These are phyloP conservation scores for Laburnicola sp. DNA, from an alignment of 2,329 filamentous ascomycete genomes.

Conservation along the genomic window DNA sequence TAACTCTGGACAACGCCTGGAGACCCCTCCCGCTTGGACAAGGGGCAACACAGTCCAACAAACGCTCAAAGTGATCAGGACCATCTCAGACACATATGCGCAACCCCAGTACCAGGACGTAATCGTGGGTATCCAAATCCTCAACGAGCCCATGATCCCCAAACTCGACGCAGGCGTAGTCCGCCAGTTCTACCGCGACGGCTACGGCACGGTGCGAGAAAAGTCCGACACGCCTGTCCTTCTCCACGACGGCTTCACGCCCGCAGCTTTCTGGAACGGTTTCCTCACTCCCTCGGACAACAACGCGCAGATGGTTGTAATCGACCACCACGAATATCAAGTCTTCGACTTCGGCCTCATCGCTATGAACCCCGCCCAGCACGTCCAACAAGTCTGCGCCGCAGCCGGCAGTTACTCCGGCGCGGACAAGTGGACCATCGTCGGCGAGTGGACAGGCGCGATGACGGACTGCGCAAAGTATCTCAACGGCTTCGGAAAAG, in stretches of 20 bases:
- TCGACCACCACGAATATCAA: constrained; percentile 73
- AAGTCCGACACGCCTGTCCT: constrained; percentile 57
- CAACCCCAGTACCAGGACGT: constrained; percentile 59
- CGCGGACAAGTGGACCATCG: constrained; percentile 67
- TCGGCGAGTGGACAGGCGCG: constrained; percentile 70
- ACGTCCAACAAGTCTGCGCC: constrained; percentile 60
- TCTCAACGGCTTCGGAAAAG: constrained; percentile 60
- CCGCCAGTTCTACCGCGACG: constrained; percentile 60
- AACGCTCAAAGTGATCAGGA: constrained; percentile 60
- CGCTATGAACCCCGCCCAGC: constrained; percentile 55
- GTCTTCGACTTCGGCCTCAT: constrained; percentile 60
- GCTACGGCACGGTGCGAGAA: constrained; percentile 53
- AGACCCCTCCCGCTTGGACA: constrained; percentile 50
- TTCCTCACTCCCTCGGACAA: constrained; percentile 58
- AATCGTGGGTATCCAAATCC: constrained; percentile 59
- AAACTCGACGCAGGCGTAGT: constrained; percentile 51
- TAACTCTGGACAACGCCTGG: constrained; percentile 59
- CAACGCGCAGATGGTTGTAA: constrained; percentile 57
- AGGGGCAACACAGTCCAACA: constrained; percentile 53
- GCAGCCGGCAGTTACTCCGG: constrained; percentile 54
- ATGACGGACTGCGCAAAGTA: constrained; percentile 63
- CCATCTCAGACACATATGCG: constrained; percentile 62
- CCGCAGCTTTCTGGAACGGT: constrained; percentile 62
- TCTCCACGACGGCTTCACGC: constrained; percentile 61
- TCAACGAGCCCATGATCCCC: constrained; percentile 61